Conservation (phyloP, 2,329 filamentous ascomycete species). For the Penicillium aurantiogriseum region DNA sequence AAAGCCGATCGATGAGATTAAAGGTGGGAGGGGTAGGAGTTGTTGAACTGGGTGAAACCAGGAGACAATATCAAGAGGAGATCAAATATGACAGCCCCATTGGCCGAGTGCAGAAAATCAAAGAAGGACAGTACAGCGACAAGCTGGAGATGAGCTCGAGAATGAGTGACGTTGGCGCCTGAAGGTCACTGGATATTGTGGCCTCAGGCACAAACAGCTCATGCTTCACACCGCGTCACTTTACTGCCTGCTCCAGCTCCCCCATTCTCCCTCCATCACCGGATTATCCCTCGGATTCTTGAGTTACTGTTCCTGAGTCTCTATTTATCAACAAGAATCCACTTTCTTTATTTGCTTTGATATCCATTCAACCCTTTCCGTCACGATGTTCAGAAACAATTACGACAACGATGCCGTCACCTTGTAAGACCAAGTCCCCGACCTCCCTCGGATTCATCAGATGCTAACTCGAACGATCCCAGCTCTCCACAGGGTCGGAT, state of each 20-base stretch:
- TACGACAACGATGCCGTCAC: conserved; percentile 99
- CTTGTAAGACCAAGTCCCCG: conserved; percentile 63
- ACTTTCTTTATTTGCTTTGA: conserved; percentile 4
- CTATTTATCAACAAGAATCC: conserved; percentile 12
- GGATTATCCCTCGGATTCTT: conserved; percentile 18
- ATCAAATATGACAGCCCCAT: conserved; percentile 18
- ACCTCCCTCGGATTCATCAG: conserved; percentile 13
- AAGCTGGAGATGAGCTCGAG: conserved; percentile 16
- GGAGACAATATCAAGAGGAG: conserved; percentile 4
- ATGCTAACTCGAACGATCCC: conserved; percentile 21
- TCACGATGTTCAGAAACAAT: conserved; percentile 97
- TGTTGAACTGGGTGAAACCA: conserved; percentile 4
- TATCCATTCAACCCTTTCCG: conserved; percentile 15
- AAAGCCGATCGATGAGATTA: conserved; percentile 14
- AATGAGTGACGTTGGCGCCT: conserved; percentile 35
- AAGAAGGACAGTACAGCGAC: not conserved
- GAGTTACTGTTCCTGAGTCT: conserved; percentile 12
- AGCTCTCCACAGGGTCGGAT: conserved; percentile 99
- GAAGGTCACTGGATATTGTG: conserved; percentile 26
- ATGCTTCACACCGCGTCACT: conserved; percentile 37
- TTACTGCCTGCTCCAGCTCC: conserved; percentile 34
- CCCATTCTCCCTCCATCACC: conserved; percentile 19
- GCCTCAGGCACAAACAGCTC: conserved; percentile 30
- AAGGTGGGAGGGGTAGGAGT: conserved; percentile 3
- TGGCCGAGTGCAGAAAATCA: conserved; percentile 13